phyloP scores from a whole-genome alignment of 768 basidiomycete genomes.

The Psilocybe tampanensis region DNA sequence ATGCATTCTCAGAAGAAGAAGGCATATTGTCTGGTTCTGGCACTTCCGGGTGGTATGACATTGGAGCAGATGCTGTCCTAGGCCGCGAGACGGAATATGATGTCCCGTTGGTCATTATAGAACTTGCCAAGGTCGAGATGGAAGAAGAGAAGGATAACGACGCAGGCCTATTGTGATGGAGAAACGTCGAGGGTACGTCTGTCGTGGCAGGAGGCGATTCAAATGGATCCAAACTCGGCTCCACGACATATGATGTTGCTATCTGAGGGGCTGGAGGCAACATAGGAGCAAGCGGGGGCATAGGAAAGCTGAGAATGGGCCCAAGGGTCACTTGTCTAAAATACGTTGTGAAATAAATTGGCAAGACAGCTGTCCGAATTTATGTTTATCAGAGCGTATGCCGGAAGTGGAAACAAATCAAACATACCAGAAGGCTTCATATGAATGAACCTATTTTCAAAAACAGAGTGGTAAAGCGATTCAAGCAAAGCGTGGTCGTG shows the following conservation, averaged over 20 bases:
- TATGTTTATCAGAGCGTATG: not conserved
- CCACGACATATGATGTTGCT: constrained; percentile 39
- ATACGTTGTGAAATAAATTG: constrained; percentile 70
- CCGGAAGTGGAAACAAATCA: not conserved
- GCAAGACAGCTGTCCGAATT: constrained; percentile 55
- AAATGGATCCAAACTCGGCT: constrained; percentile 34
- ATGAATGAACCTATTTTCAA: constrained; percentile 74
- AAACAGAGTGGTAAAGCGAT: constrained; percentile 65
- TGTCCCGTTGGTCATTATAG: constrained; percentile 27
- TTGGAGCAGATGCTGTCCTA: constrained; percentile 34
- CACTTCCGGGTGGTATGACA: constrained; percentile 32
- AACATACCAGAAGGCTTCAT: constrained; percentile 63
- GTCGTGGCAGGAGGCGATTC: constrained; percentile 37
- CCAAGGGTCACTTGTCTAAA: constrained; percentile 67
- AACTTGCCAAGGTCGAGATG: constrained; percentile 41
- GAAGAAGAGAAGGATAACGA: constrained; percentile 59
- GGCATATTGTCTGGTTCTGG: constrained; percentile 25
- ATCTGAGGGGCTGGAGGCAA: constrained; percentile 55
- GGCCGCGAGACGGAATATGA: constrained; percentile 26
- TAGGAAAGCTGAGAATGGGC: constrained; percentile 63
- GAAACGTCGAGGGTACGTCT: constrained; percentile 36
- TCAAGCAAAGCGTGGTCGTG: constrained; percentile 77
- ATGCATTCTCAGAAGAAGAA: constrained; percentile 15
- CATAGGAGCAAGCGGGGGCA: constrained; percentile 70
- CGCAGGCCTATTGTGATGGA: constrained; percentile 36